Conservation (phyloP, 2,329 filamentous ascomycete genomes). For the Hypoxylon sp. region DNA sequence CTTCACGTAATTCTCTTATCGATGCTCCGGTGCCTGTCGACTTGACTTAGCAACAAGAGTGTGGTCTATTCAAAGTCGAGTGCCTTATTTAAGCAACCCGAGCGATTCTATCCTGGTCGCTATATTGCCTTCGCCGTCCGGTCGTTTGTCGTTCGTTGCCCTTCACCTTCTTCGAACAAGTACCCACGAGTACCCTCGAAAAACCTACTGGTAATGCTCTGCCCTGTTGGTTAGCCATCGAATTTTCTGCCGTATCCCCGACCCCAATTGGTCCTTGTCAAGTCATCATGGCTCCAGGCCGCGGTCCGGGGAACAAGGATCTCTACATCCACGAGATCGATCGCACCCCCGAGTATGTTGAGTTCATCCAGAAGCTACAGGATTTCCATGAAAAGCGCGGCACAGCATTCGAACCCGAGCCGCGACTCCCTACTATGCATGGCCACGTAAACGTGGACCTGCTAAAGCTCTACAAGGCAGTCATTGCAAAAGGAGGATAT, state of each 20-base stretch:
- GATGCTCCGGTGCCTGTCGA: neutral
- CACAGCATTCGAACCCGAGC: slow-evolving; percentile 81
- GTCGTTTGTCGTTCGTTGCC: neutral
- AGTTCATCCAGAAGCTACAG: slow-evolving; percentile 79
- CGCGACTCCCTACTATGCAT: slow-evolving; percentile 71
- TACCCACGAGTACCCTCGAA: slow-evolving; percentile 6
- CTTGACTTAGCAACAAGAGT: neutral
- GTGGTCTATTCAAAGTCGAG: neutral
- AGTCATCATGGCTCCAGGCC: slow-evolving; percentile 49
- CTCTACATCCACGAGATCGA: slow-evolving; percentile 60
- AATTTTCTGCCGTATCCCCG: neutral
- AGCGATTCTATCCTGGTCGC: neutral
- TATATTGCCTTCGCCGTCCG: neutral
- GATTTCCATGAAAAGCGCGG: slow-evolving; percentile 83
- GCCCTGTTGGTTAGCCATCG: slow-evolving; percentile 10
- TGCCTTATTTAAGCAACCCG: neutral
- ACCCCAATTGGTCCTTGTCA: slow-evolving; percentile 7
- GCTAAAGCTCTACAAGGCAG: slow-evolving; percentile 80
- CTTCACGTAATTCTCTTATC: neutral
- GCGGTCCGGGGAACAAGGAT: slow-evolving; percentile 47
- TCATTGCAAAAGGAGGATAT: slow-evolving; percentile 83
- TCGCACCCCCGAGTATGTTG: slow-evolving; percentile 76
- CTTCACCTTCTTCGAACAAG: slow-evolving; percentile 2
- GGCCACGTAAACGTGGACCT: slow-evolving; percentile 82
- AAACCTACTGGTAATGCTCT: slow-evolving; percentile 18